These are phyloP conservation scores for Cladophialophora bantiana DNA, from an alignment of 2,329 filamentous ascomycete species.

Conservation along the genomic window DNA sequence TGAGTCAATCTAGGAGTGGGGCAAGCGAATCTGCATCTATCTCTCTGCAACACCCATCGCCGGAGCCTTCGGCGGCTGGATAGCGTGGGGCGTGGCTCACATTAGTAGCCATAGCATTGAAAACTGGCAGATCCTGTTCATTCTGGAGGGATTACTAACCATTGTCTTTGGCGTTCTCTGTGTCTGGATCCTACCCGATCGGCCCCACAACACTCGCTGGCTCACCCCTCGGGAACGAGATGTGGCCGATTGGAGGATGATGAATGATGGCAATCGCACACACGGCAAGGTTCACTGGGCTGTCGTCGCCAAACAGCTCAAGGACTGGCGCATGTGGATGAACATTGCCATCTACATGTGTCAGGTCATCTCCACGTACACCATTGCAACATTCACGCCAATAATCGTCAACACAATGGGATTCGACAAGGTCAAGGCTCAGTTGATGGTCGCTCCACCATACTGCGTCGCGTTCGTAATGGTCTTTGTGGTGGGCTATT, in stretches of 20 bases:
- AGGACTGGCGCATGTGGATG: slow-evolving; percentile 27
- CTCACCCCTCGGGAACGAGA: slow-evolving; percentile 39
- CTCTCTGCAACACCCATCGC: slow-evolving; percentile 26
- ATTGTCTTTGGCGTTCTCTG: slow-evolving; percentile 47
- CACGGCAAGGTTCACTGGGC: slow-evolving; percentile 29
- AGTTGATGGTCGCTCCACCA: slow-evolving; percentile 30
- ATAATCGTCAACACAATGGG: slow-evolving; percentile 32
- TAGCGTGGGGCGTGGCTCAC: slow-evolving; percentile 55
- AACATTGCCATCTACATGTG: slow-evolving; percentile 32
- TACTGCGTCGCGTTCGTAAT: slow-evolving; percentile 29
- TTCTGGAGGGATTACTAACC: slow-evolving; percentile 49
- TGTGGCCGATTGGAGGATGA: slow-evolving; percentile 29
- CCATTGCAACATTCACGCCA: slow-evolving; percentile 29
- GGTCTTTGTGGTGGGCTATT: slow-evolving; percentile 29
- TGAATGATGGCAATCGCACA: slow-evolving; percentile 31
- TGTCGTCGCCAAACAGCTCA: slow-evolving; percentile 20
- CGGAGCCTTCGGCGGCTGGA: slow-evolving; percentile 46
- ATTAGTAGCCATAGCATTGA: slow-evolving; percentile 51
- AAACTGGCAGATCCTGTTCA: slow-evolving; percentile 52
- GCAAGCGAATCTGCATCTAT: slow-evolving; percentile 27
- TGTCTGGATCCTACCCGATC: slow-evolving; percentile 49
- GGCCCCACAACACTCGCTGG: slow-evolving; percentile 45
- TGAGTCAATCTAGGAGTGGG: slow-evolving; percentile 41
- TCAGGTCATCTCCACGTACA: slow-evolving; percentile 30
- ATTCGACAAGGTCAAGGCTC: slow-evolving; percentile 60